Conservation (phyloP, 257 asterid genomes). For the Apocynum venetum region DNA sequence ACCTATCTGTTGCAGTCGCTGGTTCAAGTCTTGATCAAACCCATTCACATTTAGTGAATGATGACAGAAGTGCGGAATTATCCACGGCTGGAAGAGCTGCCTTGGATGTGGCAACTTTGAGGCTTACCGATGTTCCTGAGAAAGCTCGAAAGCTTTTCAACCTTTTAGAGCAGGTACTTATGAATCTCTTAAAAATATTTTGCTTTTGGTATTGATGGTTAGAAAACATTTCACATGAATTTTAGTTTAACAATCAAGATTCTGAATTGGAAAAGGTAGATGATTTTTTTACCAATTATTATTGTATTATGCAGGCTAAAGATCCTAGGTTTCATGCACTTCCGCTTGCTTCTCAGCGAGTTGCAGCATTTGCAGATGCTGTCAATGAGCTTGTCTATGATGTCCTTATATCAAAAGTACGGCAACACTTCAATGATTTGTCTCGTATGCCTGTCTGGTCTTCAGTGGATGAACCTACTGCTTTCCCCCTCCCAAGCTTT, state of each 20-base stretch:
- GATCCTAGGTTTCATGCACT: slow-evolving; percentile 98
- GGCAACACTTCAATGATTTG: slow-evolving; percentile 70
- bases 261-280: neutral
- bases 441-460: slow-evolving; percentile 85
- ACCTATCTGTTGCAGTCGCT: slow-evolving; percentile 53
- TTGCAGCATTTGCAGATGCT: slow-evolving; percentile 82
- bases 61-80: slow-evolving; percentile 60
- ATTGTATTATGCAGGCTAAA: slow-evolving; percentile 62
- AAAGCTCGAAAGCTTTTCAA: slow-evolving; percentile 86
- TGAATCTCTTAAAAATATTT: neutral
- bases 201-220: neutral
- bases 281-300: neutral
- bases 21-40: slow-evolving; percentile 65
- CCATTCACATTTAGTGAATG: slow-evolving; percentile 44
- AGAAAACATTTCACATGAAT: neutral
- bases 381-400: slow-evolving; percentile 95
- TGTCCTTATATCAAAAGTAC: slow-evolving; percentile 81
- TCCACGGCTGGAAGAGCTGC: slow-evolving; percentile 81
- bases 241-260: neutral
- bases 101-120: slow-evolving; percentile 84
- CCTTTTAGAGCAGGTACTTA: slow-evolving; percentile 85
- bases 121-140: slow-evolving; percentile 78
- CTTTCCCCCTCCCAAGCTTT: slow-evolving; percentile 72
- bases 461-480: slow-evolving; percentile 75
- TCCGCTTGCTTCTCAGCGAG: slow-evolving; percentile 86